These are phyloP conservation scores for Geranium rotundifolium DNA, from an alignment of 345 rosid species.

Conservation along the genomic window DNA sequence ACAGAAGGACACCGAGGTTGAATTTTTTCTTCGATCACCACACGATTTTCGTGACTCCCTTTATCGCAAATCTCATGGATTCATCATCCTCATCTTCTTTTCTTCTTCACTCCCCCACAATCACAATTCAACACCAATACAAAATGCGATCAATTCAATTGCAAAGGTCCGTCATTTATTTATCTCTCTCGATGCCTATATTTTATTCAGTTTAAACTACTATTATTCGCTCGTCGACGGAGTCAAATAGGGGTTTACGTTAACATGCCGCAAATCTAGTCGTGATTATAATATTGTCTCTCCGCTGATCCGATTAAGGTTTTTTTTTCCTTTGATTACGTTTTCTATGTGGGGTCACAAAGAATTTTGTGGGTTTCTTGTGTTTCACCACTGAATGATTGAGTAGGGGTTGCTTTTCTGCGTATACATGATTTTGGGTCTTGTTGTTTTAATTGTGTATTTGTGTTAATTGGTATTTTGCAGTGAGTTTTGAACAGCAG, in stretches of 20 bases:
- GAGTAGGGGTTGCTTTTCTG: background rate
- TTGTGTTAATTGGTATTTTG: background rate
- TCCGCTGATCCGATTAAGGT: background rate
- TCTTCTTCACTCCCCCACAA: background rate
- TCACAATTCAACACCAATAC: background rate
- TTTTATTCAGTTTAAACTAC: background rate
- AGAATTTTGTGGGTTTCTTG: no score
- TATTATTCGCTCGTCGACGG: background rate
- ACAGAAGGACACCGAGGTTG: background rate
- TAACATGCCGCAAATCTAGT: background rate
- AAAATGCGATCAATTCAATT: no score
- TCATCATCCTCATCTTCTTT: background rate
- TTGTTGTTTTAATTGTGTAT: background rate
- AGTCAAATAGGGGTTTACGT: background rate
- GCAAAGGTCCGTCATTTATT: background rate
- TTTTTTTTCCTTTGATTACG: no score
- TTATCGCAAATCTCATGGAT: background rate
- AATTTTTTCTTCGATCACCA: background rate
- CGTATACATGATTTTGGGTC: background rate
- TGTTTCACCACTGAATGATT: background rate
- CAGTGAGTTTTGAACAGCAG: background rate
- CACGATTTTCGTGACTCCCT: background rate
- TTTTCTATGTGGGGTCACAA: no score
- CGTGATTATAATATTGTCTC: background rate
- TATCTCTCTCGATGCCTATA: no score